A percentile compares a stretch with the other conserved stretches of the same genome.
These are phyloP conservation scores for Fennellomyces sp. DNA, from an alignment of 371 early-diverging fungal species.

Conservation along the genomic window DNA sequence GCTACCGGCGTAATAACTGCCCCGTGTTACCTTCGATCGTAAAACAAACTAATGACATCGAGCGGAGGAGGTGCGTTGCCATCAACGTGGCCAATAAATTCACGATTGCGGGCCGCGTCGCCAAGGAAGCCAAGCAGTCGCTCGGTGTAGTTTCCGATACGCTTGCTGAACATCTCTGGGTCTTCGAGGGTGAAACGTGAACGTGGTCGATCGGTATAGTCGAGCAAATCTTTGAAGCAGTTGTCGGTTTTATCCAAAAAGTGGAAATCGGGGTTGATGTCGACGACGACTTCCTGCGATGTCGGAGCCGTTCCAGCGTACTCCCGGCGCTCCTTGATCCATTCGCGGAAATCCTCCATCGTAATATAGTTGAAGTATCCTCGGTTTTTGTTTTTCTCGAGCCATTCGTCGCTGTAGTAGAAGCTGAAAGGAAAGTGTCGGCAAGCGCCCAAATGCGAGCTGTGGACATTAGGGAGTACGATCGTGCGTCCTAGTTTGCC, in stretches of 20 bases:
- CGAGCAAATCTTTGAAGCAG: slow-evolving; percentile 23
- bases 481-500: slow-evolving; percentile 36
- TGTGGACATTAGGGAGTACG: slow-evolving; percentile 36
- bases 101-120: slow-evolving; percentile 30
- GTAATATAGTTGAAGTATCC: slow-evolving; percentile 27
- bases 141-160: slow-evolving; percentile 32
- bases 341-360: slow-evolving; percentile 23
- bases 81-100: slow-evolving; percentile 15
- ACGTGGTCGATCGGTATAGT: slow-evolving; percentile 13
- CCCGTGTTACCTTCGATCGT: slow-evolving; percentile 44
- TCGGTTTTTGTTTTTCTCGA: slow-evolving; percentile 23
- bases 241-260: slow-evolving; percentile 26
- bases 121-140: slow-evolving; percentile 26
- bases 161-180: slow-evolving; percentile 18
- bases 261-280: slow-evolving; percentile 32
- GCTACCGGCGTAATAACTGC: no score
- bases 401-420: slow-evolving; percentile 27
- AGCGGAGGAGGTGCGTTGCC: slow-evolving; percentile 18
- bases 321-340: slow-evolving; percentile 22
- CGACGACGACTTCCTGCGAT: slow-evolving; percentile 39
- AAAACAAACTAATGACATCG: slow-evolving; percentile 46
- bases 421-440: slow-evolving; percentile 28
- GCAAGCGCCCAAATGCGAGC: slow-evolving; percentile 32
- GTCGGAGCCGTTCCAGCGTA: slow-evolving; percentile 18
- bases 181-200: slow-evolving; percentile 20